Evolutionary conservation across 768 basidiomycete genomes (phyloP), one percentile per base, ranked within the genome.

Genomic region (Amanita pallidorosea): DNA sequence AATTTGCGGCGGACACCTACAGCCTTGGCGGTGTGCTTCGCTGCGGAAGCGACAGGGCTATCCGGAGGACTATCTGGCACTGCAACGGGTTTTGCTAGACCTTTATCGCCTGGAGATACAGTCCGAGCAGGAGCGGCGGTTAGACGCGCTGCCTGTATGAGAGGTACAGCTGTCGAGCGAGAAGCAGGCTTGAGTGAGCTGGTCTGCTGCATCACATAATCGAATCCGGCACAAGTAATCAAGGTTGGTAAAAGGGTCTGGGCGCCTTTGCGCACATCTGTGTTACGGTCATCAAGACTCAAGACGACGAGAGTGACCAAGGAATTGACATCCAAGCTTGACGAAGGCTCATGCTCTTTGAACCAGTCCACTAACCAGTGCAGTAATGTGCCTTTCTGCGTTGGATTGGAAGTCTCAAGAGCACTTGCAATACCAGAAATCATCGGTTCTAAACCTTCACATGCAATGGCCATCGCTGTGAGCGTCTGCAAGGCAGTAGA

Each of bases 171-270:
- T 25, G 85, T 85, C 38, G 79, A 69, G 49, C 84, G 83, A 8
- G 93, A 94, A 0, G 96, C 96, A 25, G 95, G 87, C 62, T 98
- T 99, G 54, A 99, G 72, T 0, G 82, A 79, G 54, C 76, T 82
- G 9, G 92, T 87, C 66, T 92, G 84, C 33, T 88, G 82, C 72
- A 96, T 73, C 45, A 98, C 83, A 58, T 80, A 80, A 56, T 92
- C 88, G 60, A 80, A 91, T 5, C 96, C 92, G 29, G 81, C 81
- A 43, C 66, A 80, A 3, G 74, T 67, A 45, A 98, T 83, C 51
- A 99, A 65, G 40, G 71, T 67, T 0, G 92, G 90, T 12, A 99
- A 66, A 25, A 97, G 63, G 1, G 82, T 81, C 56, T 89, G 86
- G 5, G 93, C 91, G 12, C 81, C 83, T 66, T 98, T 98, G 51